Conservation (phyloP, 495 filamentous ascomycete species). For the Lentithecium fluviatile region DNA sequence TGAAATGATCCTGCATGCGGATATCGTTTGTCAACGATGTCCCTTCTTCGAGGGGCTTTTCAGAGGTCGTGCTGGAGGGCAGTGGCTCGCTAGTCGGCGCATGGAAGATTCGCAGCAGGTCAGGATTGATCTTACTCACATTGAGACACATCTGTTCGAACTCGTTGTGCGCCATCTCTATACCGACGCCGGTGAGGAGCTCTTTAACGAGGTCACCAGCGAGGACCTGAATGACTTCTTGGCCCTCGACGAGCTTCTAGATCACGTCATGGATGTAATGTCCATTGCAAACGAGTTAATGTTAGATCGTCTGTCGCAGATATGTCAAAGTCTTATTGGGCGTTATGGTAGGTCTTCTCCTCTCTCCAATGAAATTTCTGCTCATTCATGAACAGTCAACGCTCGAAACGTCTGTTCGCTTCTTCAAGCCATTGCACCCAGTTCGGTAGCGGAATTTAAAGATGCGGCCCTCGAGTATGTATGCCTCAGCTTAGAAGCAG, state of each 20-base stretch:
- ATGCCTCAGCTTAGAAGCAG: slow-evolving; percentile 81
- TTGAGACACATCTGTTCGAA: slow-evolving; percentile 66
- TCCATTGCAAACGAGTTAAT: slow-evolving; percentile 89
- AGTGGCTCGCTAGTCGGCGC: slow-evolving; percentile 75
- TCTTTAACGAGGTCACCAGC: slow-evolving; percentile 75
- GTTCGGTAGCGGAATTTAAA: slow-evolving; percentile 80
- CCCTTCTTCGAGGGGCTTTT: slow-evolving; percentile 92
- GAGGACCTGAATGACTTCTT: slow-evolving; percentile 76
- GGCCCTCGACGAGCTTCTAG: slow-evolving; percentile 76
- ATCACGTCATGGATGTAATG: slow-evolving; percentile 89
- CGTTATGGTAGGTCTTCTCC: slow-evolving; percentile 61
- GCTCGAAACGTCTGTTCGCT: slow-evolving; percentile 82
- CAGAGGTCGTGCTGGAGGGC: slow-evolving; percentile 75
- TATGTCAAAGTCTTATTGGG: slow-evolving; percentile 87
- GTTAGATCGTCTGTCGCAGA: slow-evolving; percentile 84
- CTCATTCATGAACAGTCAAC: slow-evolving; percentile 54
- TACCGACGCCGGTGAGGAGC: slow-evolving; percentile 71
- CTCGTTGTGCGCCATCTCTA: slow-evolving; percentile 83
- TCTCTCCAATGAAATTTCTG: neutral
- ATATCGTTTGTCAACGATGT: slow-evolving; percentile 76
- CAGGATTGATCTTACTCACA: slow-evolving; percentile 79
- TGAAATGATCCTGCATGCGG: slow-evolving; percentile 69
- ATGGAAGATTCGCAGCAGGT: slow-evolving; percentile 50
- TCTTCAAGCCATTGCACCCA: slow-evolving; percentile 79
- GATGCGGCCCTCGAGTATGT: slow-evolving; percentile 86